Evolutionary conservation across 768 basidiomycete genomes (phyloP), one percentile per base, ranked within the genome.

Genomic region (Boletus bicolor): DNA sequence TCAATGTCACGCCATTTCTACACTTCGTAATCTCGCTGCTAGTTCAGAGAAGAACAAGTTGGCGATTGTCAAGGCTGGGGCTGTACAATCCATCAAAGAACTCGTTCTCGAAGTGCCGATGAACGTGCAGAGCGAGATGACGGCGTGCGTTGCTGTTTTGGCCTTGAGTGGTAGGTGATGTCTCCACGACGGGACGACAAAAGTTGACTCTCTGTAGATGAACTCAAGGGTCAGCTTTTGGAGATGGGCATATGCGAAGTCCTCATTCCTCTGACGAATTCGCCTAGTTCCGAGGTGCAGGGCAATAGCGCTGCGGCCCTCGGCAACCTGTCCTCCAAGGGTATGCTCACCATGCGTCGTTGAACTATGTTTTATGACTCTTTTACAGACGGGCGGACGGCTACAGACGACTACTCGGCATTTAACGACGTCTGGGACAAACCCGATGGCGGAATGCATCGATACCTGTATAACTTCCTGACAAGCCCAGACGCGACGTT

Each of bases 211-310:
- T 38, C 4, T 56, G 4, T 64, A 97, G 96, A 99, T 69, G 96
- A 99, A 62, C 78, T 99, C 65, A 99, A 99, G 76, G 91, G 93
- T 1, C 93, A 96, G 71, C 74, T 99, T 36, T 78, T 99, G 58
- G 96, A 99, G 75, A 94, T 98, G 92, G 97, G 97, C 24, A 93
- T 99, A 50, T 94, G 93, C 65, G 95, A 98, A 65, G 96, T 98
- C 9, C 78, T 99, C 35, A 98, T 99, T 65, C 97, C 97, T 12
- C 75, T 99, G 32, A 98, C 97, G 37, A 92, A 95, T 68, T 98
- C 97, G 19, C 85, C 87, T 1, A 96, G 93, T 69, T 91, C 96
- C 39, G 97, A 99, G 72, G 97, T 99, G 1, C 97, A 98, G 73
- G 97, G 97, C 14, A 99, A 99, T 68, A 93, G 92, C 65, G 97